Conservation (phyloP, 2,329 filamentous ascomycete genomes). For the Ophiocordyceps camponoti-leonardi region DNA sequence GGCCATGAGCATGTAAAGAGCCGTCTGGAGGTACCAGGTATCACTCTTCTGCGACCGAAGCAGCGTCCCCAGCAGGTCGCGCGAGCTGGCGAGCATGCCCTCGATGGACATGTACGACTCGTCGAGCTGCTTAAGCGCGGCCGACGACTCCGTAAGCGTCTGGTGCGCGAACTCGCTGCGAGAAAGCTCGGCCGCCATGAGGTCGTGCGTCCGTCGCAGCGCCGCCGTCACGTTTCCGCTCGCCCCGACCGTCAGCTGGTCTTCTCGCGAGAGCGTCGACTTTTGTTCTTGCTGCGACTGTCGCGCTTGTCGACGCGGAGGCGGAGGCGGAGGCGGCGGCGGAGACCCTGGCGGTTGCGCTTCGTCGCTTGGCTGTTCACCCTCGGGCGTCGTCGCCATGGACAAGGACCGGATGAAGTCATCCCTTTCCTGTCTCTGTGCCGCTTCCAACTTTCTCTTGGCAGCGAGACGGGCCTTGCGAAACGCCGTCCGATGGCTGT, state of each 20-base stretch:
- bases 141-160: constrained; percentile 69
- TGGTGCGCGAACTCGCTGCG: constrained; percentile 82
- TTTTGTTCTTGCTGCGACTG: constrained; percentile 13
- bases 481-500: constrained; percentile 46
- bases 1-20: constrained; percentile 62
- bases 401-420: constrained; percentile 52
- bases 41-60: constrained; percentile 85
- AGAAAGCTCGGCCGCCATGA: constrained; percentile 71
- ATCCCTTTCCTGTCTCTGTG: constrained; percentile 61
- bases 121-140: constrained; percentile 62
- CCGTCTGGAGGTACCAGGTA: constrained; percentile 91
- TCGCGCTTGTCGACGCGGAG: constrained; percentile 8
- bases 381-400: constrained; percentile 13
- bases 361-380: constrained; percentile 5
- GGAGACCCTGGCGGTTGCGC: neutral
- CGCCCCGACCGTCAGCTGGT: constrained; percentile 57
- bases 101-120: constrained; percentile 71
- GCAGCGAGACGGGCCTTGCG: constrained; percentile 68
- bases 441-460: constrained; percentile 55
- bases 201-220: constrained; percentile 67
- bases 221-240: constrained; percentile 72
- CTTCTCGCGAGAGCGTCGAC: constrained; percentile 37
- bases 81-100: constrained; percentile 55
- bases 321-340: no score
- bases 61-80: constrained; percentile 60